Base-by-base conservation (phyloP, 257 asterid genomes). In the Solanum gracilifrons region DNA sequence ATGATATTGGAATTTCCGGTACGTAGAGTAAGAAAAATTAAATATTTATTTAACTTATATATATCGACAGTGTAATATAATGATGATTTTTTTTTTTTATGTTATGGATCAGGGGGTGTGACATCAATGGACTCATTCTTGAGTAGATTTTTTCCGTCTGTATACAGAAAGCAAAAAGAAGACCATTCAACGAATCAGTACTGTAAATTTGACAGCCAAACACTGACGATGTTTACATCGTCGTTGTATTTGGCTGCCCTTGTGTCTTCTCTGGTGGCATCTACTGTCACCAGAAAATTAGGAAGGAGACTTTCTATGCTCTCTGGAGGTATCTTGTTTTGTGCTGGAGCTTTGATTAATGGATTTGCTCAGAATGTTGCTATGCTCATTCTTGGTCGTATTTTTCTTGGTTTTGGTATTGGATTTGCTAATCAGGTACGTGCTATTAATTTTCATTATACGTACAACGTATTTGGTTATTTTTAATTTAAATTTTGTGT, bases 1-100 rank as follows among this genome's bases (percentile, higher is more conserved):
- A 96, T 60, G 99, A 96, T 87, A 93, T 96, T 3, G 99, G 99
- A 7, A 95, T 96, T 90, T 96, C 99, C 25, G 99, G 98, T 95
- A 90, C 18, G 83, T 75, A 29, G 23, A 15, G 60, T 2, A 7
- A 16, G n/a, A 5, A 20, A 1, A 31, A 36, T 1, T 13, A 15
- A 83, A 25, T 4, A 23, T 48, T n/a, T 74, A 36, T 36, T 43
- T 12, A 1, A 43, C n/a, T 39, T 39, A 39, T 76, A 75, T 75
- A 16, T 0, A 75, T 9, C 15, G 21, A 23, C 6, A 0, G 6
- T 37, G 16, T 13, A n/a, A 2, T 37, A 1, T 36, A 77, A 20
- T 2, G 18, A 12, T 16, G 11, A 20, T 15, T 72, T 2, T 62
- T 6, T 62, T 6, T 48, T 16, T 51, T 85, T 0, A 3, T 80